phyloP scores from a whole-genome alignment of 2,329 filamentous ascomycete genomes.

The Tolypocladium sp. region DNA sequence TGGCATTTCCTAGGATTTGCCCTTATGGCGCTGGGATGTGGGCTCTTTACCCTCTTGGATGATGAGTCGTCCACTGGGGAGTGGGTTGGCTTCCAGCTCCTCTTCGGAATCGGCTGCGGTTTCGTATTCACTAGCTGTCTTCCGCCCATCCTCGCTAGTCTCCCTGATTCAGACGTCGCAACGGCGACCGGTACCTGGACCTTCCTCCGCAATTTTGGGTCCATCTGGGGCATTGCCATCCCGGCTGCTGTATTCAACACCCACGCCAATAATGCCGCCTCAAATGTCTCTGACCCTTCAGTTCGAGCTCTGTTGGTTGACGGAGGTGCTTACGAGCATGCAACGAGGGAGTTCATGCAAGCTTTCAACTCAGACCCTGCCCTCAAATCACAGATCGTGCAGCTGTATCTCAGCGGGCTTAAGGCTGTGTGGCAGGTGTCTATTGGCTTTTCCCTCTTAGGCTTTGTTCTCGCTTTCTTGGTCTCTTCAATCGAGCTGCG shows the following conservation, averaged over 20 bases:
- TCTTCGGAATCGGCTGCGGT: constrained; percentile 30
- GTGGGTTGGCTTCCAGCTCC: constrained; percentile 33
- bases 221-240: constrained; percentile 36
- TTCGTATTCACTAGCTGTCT: constrained; percentile 29
- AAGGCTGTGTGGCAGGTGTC: constrained; percentile 15
- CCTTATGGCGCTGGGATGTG: constrained; percentile 26
- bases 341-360: constrained; percentile 11
- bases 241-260: constrained; percentile 26
- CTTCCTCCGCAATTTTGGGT: constrained; percentile 37
- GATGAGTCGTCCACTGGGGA: constrained; percentile 20
- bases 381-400: constrained; percentile 10
- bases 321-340: constrained; percentile 16
- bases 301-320: constrained; percentile 4
- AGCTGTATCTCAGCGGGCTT: constrained; percentile 6
- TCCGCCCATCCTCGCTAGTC: constrained; percentile 31
- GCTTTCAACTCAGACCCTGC: constrained; percentile 2
- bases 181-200: constrained; percentile 29
- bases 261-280: constrained; percentile 3
- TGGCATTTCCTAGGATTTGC: constrained; percentile 24
- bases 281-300: constrained; percentile 2
- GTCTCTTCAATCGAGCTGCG: constrained; percentile 14
- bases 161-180: constrained; percentile 26
- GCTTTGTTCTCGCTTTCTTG: constrained; percentile 10
- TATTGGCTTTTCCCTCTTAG: constrained; percentile 15
- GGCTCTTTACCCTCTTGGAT: constrained; percentile 31